phyloP scores from a whole-genome alignment of 2,329 filamentous ascomycete genomes.

The Epichloe hybrida region DNA sequence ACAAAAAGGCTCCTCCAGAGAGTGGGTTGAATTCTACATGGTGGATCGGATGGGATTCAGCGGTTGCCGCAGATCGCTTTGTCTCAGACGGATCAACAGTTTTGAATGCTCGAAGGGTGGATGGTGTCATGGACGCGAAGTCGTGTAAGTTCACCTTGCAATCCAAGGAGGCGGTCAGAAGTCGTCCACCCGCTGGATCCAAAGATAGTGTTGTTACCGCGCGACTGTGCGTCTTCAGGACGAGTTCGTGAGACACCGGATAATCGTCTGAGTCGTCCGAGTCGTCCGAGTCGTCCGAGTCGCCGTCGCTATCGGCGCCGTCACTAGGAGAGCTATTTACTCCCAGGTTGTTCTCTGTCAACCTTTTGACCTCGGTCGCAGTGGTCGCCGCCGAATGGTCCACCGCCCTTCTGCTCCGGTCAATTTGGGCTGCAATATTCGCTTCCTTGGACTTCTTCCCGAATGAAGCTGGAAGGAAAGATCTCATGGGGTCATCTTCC shows the following conservation, averaged over 20 bases:
- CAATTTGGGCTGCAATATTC: constrained; percentile 68
- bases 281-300: constrained; percentile 42
- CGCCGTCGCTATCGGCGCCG: constrained; percentile 13
- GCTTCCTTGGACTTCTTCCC: constrained; percentile 66
- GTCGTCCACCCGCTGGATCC: constrained; percentile 70
- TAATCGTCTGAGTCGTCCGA: constrained; percentile 51
- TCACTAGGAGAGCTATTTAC: constrained; percentile 6
- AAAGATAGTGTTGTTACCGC: constrained; percentile 73
- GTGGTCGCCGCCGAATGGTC: constrained; percentile 1
- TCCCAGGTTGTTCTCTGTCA: constrained; percentile 5
- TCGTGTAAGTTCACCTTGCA: constrained; percentile 88
- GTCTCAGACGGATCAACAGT: constrained; percentile 74
- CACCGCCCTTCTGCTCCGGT: constrained; percentile 53
- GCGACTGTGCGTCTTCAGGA: constrained; percentile 84
- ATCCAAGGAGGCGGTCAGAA: constrained; percentile 85
- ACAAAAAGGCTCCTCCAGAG: constrained; percentile 68
- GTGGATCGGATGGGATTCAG: constrained; percentile 81
- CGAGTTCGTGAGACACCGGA: constrained; percentile 82
- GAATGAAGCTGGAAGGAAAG: constrained; percentile 71
- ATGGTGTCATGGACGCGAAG: constrained; percentile 89
- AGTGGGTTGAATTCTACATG: constrained; percentile 76
- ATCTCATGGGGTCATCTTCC: constrained; percentile 56
- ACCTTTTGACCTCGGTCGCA: constrained; percentile 5
- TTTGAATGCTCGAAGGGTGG: constrained; percentile 86
- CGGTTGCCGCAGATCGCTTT: constrained; percentile 51